Conservation (phyloP, 371 early-diverging fungal genomes). For the Mortierella sp. region DNA sequence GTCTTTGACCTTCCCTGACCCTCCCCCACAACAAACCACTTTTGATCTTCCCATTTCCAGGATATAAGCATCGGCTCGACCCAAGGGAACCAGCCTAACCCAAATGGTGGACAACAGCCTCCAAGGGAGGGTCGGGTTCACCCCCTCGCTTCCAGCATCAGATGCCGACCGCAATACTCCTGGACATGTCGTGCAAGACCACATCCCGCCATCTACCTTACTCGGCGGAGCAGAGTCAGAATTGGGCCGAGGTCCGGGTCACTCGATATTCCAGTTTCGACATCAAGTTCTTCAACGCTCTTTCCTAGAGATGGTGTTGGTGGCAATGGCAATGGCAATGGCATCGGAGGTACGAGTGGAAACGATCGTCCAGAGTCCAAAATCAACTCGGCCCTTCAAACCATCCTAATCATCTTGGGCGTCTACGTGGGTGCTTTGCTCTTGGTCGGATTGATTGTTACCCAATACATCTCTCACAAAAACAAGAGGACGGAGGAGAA, state of each 20-base stretch:
- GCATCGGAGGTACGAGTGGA: not conserved
- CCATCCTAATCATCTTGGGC: constrained; percentile 21
- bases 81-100: no score
- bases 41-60: no score
- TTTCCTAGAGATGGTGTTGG: not conserved
- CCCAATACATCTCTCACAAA: constrained; percentile 30
- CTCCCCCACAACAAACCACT: no score
- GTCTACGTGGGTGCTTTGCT: constrained; percentile 25
- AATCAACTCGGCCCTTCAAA: constrained; percentile 34
- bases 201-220: constrained; percentile 16
- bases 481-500: constrained; percentile 33
- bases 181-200: constrained; percentile 24
- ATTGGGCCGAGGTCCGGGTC: no score
- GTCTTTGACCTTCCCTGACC: no score
- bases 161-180: constrained; percentile 22
- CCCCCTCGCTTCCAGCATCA: not conserved
- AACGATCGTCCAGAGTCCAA: constrained; percentile 7
- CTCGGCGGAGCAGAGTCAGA: constrained; percentile 5
- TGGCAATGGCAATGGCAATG: constrained; percentile 1
- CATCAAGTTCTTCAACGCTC: no score
- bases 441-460: constrained; percentile 30
- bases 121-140: not conserved
- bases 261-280: no score
- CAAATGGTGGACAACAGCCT: not conserved
- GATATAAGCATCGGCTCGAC: no score